phyloP scores from a whole-genome alignment of 139 green algal species.

The Diplosphaera chodatii region DNA sequence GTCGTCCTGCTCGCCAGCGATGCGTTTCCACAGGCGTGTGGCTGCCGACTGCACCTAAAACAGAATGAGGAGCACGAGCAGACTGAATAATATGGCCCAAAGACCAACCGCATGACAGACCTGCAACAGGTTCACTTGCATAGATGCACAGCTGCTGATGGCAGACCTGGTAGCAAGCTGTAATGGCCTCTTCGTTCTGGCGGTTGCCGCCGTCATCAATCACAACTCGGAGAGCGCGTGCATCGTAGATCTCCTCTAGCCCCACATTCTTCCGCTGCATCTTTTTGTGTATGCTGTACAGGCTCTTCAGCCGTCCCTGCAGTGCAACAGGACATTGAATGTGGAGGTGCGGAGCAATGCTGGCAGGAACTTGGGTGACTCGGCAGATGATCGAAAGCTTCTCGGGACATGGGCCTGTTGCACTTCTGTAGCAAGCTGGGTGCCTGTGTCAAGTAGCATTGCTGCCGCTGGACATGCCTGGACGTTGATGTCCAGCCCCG shows the following conservation, averaged over 20 bases:
- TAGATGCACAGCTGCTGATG: too few species aligned
- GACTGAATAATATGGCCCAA: too few species aligned
- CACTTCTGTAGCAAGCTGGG: too few species aligned
- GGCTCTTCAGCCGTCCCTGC: slow-evolving; percentile 82
- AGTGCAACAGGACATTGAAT: background rate
- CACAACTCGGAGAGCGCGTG: slow-evolving; percentile 80
- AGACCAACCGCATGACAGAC: background rate
- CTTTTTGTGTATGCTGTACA: slow-evolving; percentile 82
- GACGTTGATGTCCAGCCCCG: slow-evolving; percentile 57
- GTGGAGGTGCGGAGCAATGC: too few species aligned
- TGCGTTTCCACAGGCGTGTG: slow-evolving; percentile 75
- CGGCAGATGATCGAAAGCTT: too few species aligned
- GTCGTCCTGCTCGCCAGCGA: slow-evolving; percentile 76
- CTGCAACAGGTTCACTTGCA: too few species aligned
- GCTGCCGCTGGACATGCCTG: slow-evolving; percentile 20
- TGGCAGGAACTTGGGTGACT: too few species aligned
- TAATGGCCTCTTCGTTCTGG: slow-evolving; percentile 9
- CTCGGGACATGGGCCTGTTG: too few species aligned
- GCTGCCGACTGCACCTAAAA: slow-evolving; percentile 64
- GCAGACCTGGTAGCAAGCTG: slow-evolving; percentile 8
- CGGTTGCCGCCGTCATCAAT: slow-evolving; percentile 70
- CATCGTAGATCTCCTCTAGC: slow-evolving; percentile 80
- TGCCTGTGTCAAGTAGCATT: too few species aligned
- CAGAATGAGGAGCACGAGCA: too few species aligned
- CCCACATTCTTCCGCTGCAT: slow-evolving; percentile 77